These are phyloP conservation scores for Lachancea sp. DNA, from an alignment of 805 yeast species.

Conservation along the genomic window DNA sequence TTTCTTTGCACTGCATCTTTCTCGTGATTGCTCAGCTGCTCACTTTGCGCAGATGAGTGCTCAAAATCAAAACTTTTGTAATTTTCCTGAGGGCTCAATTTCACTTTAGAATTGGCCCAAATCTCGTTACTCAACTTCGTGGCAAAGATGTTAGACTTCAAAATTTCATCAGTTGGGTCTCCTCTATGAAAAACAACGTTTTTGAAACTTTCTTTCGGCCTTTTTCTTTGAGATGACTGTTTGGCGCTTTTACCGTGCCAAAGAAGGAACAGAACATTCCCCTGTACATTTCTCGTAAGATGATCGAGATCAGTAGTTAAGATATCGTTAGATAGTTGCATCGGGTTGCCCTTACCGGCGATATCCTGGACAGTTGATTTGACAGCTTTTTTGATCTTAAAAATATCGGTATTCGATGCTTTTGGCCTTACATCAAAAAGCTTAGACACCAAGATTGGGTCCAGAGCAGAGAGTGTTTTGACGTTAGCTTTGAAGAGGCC, in stretches of 20 bases:
- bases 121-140: constrained; percentile 9
- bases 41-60: background rate
- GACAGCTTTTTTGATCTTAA: constrained; percentile 57
- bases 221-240: constrained; percentile 18
- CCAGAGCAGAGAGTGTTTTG: constrained; percentile 41
- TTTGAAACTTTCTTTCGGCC: constrained; percentile 13
- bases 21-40: background rate
- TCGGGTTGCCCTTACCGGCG: constrained; percentile 35
- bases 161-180: constrained; percentile 16
- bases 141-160: constrained; percentile 4
- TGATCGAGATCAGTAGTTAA: constrained; percentile 36
- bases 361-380: constrained; percentile 70
- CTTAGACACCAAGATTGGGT: constrained; percentile 47
- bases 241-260: constrained; percentile 47
- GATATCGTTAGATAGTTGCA: constrained; percentile 33
- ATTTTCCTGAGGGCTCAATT: constrained; percentile 11
- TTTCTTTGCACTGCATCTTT: background rate
- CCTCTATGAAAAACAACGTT: constrained; percentile 19
- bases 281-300: constrained; percentile 26
- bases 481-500: constrained; percentile 36
- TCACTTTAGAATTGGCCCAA: constrained; percentile 11
- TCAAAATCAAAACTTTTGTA: background rate
- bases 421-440: constrained; percentile 44
- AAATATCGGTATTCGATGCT: constrained; percentile 37
- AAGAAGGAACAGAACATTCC: constrained; percentile 35